Percentiles rank a stretch among this genome's conserved stretches.
Evolutionary conservation across 2,329 filamentous ascomycete genomes (phyloP).

Genomic region (Exophiala phaeomuriformis): DNA sequence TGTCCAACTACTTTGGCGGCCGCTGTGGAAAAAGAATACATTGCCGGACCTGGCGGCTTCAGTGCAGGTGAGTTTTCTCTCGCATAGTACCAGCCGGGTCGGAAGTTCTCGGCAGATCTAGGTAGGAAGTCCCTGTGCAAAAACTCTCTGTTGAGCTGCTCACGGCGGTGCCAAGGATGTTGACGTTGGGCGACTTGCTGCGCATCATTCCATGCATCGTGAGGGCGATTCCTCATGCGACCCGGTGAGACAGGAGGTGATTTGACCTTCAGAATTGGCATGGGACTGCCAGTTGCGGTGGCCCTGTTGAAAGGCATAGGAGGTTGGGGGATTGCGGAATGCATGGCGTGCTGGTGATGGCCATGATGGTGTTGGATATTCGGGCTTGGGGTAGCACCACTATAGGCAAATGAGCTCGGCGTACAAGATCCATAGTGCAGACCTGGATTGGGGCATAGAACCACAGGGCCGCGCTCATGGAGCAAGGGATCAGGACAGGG

Average conservation of each 20-base stretch:
- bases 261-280: conserved; percentile 20
- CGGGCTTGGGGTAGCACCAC: background rate
- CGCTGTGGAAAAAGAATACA: conserved; percentile 27
- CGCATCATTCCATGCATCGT: conserved; percentile 8
- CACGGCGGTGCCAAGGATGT: conserved; percentile 4
- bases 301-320: conserved; percentile 17
- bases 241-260: conserved; percentile 4
- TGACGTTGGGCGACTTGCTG: background rate
- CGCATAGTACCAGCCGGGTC: conserved; percentile 26
- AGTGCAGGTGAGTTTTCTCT: conserved; percentile 6
- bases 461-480: conserved; percentile 14
- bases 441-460: conserved; percentile 22
- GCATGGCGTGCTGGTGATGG: background rate
- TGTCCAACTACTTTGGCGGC: conserved; percentile 24
- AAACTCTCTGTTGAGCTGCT: conserved; percentile 1
- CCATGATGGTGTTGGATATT: background rate
- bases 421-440: conserved; percentile 9
- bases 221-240: conserved; percentile 4
- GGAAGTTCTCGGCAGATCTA: conserved; percentile 21
- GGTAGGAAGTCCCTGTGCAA: background rate
- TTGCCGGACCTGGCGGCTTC: conserved; percentile 3
- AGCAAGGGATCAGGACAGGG: conserved; percentile 21
- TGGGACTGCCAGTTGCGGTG: conserved; percentile 26
- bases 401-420: conserved; percentile 1
- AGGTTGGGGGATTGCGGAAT: background rate